Evolutionary conservation across 73 alveolate species (phyloP).

Genomic region (Paramecium pentaurelia): DNA sequence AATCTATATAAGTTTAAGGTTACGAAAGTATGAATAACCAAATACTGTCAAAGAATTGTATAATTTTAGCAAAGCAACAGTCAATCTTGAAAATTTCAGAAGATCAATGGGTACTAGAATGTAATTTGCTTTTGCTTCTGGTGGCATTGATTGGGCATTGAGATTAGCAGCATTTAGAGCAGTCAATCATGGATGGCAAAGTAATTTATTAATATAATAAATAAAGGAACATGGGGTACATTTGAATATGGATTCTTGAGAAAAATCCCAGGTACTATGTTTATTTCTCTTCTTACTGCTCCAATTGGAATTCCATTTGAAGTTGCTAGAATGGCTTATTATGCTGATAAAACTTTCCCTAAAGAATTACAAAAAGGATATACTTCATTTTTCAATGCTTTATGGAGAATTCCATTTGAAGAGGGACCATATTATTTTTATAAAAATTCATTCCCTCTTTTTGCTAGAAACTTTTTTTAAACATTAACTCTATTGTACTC

Average conservation of each 20-base stretch:
- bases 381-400: conserved; percentile 75
- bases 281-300: conserved; percentile 52
- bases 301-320: conserved; percentile 72
- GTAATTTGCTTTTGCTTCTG: conserved; percentile 42
- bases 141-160: conserved; percentile 54
- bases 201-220: background rate
- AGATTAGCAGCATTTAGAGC: conserved; percentile 61
- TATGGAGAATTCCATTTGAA: conserved; percentile 79
- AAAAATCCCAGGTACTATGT: conserved; percentile 52
- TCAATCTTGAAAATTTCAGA: conserved; percentile 46
- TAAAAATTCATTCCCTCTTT: conserved; percentile 76
- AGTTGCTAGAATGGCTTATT: conserved; percentile 77
- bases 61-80: conserved; percentile 25
- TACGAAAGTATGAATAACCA: conserved; percentile 42
- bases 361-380: conserved; percentile 73
- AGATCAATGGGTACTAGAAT: conserved; percentile 51
- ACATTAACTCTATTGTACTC: conserved; percentile 63
- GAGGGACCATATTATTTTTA: conserved; percentile 78
- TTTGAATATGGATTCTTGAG: conserved; percentile 52
- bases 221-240: conserved; percentile 33
- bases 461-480: conserved; percentile 61
- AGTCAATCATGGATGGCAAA: conserved; percentile 60
- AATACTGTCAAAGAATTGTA: background rate
- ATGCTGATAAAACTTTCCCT: conserved; percentile 85
- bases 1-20: background rate